Evolutionary conservation across 768 basidiomycete species (phyloP).

Genomic region (Leccinum arenicola): DNA sequence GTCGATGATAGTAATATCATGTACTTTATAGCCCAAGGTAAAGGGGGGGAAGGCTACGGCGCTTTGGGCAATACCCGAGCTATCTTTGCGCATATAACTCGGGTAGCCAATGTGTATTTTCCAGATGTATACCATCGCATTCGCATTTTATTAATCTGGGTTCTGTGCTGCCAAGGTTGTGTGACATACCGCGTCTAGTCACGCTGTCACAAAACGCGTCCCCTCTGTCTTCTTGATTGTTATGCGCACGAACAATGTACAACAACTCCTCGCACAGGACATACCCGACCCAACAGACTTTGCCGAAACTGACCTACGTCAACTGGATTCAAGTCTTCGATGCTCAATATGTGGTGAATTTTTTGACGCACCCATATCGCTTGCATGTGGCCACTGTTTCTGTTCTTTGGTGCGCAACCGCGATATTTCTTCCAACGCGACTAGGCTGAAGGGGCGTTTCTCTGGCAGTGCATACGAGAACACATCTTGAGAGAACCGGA

Average conservation of each 20-base stretch:
- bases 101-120: too few relatives aligned
- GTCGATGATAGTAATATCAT: too few relatives aligned
- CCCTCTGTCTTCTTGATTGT: neutral
- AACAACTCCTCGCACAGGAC: constrained; percentile 30
- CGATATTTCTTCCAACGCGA: neutral
- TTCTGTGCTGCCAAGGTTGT: neutral
- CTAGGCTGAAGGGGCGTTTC: constrained; percentile 5
- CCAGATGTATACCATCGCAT: constrained; percentile 13
- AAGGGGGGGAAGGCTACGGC: too few relatives aligned
- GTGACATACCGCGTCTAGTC: constrained; percentile 26
- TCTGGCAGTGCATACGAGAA: constrained; percentile 63
- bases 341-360: constrained; percentile 78
- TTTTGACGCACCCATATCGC: constrained; percentile 68
- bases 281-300: constrained; percentile 73
- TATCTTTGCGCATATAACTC: too few relatives aligned
- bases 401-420: constrained; percentile 61
- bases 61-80: too few relatives aligned
- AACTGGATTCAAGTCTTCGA: constrained; percentile 61
- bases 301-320: constrained; percentile 53
- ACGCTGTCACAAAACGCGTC: constrained; percentile 22
- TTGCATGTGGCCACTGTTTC: constrained; percentile 79
- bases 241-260: constrained; percentile 31
- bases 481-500: constrained; percentile 56
- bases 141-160: constrained; percentile 3
- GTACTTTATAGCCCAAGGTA: too few relatives aligned